These are phyloP conservation scores for Polychaeton citri DNA, from an alignment of 2,329 filamentous ascomycete genomes.

Conservation along the genomic window DNA sequence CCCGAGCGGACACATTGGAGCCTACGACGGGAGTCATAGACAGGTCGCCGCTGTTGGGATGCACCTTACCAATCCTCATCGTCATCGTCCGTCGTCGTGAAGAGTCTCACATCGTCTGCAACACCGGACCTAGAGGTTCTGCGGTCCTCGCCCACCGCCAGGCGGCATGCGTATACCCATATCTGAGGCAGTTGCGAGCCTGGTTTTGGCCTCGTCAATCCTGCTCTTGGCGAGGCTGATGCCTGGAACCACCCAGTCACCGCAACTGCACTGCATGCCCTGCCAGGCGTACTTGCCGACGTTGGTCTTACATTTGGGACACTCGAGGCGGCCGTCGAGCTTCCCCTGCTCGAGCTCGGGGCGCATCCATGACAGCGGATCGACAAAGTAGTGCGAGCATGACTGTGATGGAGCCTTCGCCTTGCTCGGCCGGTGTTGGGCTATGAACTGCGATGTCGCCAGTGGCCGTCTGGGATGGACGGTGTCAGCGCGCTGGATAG, in stretches of 20 bases:
- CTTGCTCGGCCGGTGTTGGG: slow-evolving; percentile 40
- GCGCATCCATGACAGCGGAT: slow-evolving; percentile 92
- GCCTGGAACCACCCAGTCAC: slow-evolving; percentile 78
- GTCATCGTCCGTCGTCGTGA: too few species aligned
- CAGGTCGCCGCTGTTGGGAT: too few species aligned
- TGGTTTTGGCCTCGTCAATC: slow-evolving; percentile 53
- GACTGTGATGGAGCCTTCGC: slow-evolving; percentile 20
- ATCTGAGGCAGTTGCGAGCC: slow-evolving; percentile 5
- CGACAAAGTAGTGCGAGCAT: slow-evolving; percentile 82
- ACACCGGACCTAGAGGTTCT: too few species aligned
- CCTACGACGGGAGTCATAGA: too few species aligned
- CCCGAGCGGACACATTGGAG: too few species aligned
- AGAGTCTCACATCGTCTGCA: too few species aligned
- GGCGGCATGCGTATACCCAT: slow-evolving; percentile 24
- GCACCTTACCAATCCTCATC: too few species aligned
- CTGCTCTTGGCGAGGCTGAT: slow-evolving; percentile 74
- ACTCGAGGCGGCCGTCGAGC: slow-evolving; percentile 72
- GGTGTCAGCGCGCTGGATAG: slow-evolving; percentile 2
- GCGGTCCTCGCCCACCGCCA: neutral
- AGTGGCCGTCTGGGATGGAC: slow-evolving; percentile 38
- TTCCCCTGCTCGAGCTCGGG: slow-evolving; percentile 67
- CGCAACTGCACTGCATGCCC: slow-evolving; percentile 83
- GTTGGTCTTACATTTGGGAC: slow-evolving; percentile 72
- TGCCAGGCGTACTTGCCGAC: slow-evolving; percentile 95
- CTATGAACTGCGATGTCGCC: slow-evolving; percentile 54